Evolutionary conservation across 495 filamentous ascomycete species (phyloP).

Genomic region (Parathielavia hyrcaniae): DNA sequence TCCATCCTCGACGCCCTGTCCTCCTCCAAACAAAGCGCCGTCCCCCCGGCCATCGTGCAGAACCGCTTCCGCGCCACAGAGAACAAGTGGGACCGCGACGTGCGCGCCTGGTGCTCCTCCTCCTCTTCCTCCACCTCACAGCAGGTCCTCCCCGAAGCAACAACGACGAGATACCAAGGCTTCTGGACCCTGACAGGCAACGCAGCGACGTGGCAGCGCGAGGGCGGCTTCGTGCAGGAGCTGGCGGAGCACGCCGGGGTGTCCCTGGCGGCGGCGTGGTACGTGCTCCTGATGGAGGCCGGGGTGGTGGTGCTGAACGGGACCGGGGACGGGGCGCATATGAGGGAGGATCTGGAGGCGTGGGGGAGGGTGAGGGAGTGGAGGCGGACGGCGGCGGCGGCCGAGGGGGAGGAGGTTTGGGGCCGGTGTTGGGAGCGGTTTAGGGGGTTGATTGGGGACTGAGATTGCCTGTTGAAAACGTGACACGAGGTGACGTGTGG

Average conservation of each 20-base stretch:
- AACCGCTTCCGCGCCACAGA: constrained; percentile 62
- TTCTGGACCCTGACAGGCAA: constrained; percentile 81
- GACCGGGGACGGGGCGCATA: constrained; percentile 56
- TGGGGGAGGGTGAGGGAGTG: constrained; percentile 46
- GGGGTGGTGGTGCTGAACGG: constrained; percentile 61
- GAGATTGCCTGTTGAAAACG: no score
- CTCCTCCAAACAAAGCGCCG: not conserved
- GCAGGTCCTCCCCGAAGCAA: no score
- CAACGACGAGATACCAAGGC: constrained; percentile 64
- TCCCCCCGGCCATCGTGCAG: constrained; percentile 58
- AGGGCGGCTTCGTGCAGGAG: constrained; percentile 38
- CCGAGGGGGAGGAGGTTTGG: constrained; percentile 41
- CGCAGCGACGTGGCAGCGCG: constrained; percentile 43
- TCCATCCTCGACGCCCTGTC: constrained; percentile 50
- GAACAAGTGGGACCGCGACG: constrained; percentile 53
- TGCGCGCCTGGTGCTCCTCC: constrained; percentile 58
- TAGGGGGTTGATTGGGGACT: constrained; percentile 23
- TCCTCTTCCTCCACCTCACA: no score
- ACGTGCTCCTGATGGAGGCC: constrained; percentile 56
- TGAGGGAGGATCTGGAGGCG: constrained; percentile 59
- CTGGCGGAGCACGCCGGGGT: constrained; percentile 48
- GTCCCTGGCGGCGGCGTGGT: constrained; percentile 52
- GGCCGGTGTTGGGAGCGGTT: constrained; percentile 41
- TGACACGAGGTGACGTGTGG: no score
- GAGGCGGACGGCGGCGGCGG: constrained; percentile 34